A percentile compares a stretch with the other conserved stretches of the same genome.
Conservation (phyloP, 2,329 filamentous ascomycete genomes). For the Teratosphaeria pseudoeucalypti region DNA sequence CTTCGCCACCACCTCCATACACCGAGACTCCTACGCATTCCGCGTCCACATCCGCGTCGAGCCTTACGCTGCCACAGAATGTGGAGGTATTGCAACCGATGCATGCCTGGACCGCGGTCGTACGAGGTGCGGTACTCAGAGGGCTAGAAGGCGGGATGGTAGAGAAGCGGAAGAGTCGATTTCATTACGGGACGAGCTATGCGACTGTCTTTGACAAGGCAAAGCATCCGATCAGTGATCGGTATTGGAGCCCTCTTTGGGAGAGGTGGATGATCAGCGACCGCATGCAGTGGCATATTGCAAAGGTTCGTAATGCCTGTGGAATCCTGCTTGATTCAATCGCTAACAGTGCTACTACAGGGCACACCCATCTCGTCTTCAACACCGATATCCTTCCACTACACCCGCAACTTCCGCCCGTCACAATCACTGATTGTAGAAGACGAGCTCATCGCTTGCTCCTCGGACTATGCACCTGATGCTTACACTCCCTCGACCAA, state of each 20-base stretch:
- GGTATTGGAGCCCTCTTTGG: slow-evolving; percentile 73
- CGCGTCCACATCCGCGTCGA: slow-evolving; percentile 4
- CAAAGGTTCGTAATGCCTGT: slow-evolving; percentile 48
- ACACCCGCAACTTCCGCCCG: slow-evolving; percentile 73
- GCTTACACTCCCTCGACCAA: slow-evolving; percentile 21
- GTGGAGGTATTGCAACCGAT: slow-evolving; percentile 75
- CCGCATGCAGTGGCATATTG: slow-evolving; percentile 78
- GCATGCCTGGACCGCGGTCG: slow-evolving; percentile 73
- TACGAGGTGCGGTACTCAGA: slow-evolving; percentile 63
- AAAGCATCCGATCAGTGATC: slow-evolving; percentile 60
- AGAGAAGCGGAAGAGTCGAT: slow-evolving; percentile 60
- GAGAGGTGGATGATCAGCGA: slow-evolving; percentile 76
- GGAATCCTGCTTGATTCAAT: not conserved
- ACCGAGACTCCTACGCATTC: slow-evolving; percentile 60
- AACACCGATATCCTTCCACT: slow-evolving; percentile 69
- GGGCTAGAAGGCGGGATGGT: slow-evolving; percentile 66
- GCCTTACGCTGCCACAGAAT: slow-evolving; percentile 30
- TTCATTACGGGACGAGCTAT: slow-evolving; percentile 72
- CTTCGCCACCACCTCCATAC: slow-evolving; percentile 45
- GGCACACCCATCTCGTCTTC: slow-evolving; percentile 66
- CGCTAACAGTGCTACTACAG: slow-evolving; percentile 21
- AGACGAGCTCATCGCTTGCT: slow-evolving; percentile 69
- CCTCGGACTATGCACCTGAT: slow-evolving; percentile 55
- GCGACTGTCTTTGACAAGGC: slow-evolving; percentile 64
- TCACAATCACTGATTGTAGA: slow-evolving; percentile 68